phyloP scores from a whole-genome alignment of 352 stramenopile species.

The Phytopythium helicoides region DNA sequence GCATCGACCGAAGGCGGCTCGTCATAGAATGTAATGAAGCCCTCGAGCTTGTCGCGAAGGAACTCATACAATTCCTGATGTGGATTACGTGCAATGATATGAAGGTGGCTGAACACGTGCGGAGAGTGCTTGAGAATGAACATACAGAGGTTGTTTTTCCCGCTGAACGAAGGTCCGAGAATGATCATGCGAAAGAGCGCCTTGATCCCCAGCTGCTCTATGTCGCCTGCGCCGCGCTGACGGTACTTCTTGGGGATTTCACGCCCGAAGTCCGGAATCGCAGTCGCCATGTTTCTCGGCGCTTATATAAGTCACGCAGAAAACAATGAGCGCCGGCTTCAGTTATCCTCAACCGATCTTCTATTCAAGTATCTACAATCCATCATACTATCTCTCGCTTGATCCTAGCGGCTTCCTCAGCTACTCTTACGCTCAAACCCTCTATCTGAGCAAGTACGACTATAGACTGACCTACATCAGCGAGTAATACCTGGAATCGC shows the following conservation, averaged over 20 bases:
- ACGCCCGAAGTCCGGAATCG: slow-evolving; percentile 9
- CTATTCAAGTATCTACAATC: not conserved
- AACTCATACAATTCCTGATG: slow-evolving; percentile 18
- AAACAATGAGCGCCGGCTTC: slow-evolving; percentile 2
- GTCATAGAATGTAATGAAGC: slow-evolving; percentile 12
- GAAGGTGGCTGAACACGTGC: no score
- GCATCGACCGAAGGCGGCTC: not conserved
- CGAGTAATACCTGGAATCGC: no score
- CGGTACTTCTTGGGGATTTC: slow-evolving; percentile 15
- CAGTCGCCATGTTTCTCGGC: slow-evolving; percentile 7
- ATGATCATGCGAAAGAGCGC: slow-evolving; percentile 17
- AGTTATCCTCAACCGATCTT: slow-evolving; percentile 4
- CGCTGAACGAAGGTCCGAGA: slow-evolving; percentile 10
- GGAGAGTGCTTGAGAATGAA: slow-evolving; percentile 1
- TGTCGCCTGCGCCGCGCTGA: slow-evolving; percentile 4
- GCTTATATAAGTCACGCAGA: not conserved
- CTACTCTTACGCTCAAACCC: no score
- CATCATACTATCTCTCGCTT: slow-evolving; percentile 1
- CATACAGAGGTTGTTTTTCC: slow-evolving; percentile 11
- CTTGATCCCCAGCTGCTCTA: slow-evolving; percentile 12
- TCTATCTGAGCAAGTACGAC: no score
- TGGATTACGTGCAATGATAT: slow-evolving; percentile 10
- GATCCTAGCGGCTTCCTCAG: not conserved
- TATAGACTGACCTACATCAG: no score
- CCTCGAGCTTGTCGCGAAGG: slow-evolving; percentile 17